Evolutionary conservation across 495 filamentous ascomycete genomes (phyloP).

Genomic region (Talaromyces liani): DNA sequence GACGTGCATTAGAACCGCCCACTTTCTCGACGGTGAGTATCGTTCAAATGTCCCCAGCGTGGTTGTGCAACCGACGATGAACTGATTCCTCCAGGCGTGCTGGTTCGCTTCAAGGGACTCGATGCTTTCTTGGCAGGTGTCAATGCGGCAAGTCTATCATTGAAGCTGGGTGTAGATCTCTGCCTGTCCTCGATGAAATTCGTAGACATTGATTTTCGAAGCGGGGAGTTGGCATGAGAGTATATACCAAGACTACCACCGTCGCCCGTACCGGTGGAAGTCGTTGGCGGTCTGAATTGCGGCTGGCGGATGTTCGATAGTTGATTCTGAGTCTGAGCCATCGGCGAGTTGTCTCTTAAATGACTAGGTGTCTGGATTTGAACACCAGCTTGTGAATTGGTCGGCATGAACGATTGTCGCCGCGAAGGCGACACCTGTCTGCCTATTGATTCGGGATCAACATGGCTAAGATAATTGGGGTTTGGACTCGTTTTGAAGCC

Average conservation of each 20-base stretch:
- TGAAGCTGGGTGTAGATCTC: conserved; percentile 30
- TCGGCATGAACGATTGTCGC: conserved; percentile 17
- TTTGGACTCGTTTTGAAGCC: conserved; percentile 83
- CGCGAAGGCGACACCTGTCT: conserved; percentile 9
- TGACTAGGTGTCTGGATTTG: conserved; percentile 36
- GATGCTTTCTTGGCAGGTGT: conserved; percentile 19
- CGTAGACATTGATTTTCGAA: conserved; percentile 55
- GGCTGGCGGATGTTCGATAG: conserved; percentile 48
- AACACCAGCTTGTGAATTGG: conserved; percentile 19
- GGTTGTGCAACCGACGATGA: conserved; percentile 19
- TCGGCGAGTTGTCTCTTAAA: conserved; percentile 46
- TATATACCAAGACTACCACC: conserved; percentile 78
- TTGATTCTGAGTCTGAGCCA: conserved; percentile 33
- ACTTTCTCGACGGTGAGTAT: background rate
- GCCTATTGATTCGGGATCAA: conserved; percentile 56
- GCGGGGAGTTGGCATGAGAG: conserved; percentile 71
- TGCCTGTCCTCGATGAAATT: conserved; percentile 31
- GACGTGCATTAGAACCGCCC: background rate
- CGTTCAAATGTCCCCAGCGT: conserved; percentile 19
- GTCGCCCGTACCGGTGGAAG: conserved; percentile 41
- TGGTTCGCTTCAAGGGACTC: conserved; percentile 31
- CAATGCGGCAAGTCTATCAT: conserved; percentile 23
- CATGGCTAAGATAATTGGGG: conserved; percentile 72
- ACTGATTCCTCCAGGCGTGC: conserved; percentile 26
- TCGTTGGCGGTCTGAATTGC: conserved; percentile 38